Percentiles rank a stretch among this genome's conserved stretches.
phyloP scores from a whole-genome alignment of 148 eudicot species.

The Limonium bicolor region DNA sequence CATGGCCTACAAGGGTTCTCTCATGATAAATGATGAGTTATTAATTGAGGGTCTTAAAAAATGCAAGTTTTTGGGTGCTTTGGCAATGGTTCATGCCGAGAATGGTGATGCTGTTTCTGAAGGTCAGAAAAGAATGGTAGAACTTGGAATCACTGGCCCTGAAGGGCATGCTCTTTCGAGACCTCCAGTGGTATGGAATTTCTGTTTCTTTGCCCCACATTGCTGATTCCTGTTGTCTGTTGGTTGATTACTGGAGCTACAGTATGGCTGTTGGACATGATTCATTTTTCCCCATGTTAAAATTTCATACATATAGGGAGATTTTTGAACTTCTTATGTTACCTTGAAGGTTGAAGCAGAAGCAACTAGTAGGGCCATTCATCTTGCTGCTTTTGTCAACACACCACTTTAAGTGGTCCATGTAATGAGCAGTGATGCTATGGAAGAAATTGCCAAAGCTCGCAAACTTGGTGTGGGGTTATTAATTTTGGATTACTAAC shows the following conservation, averaged over 20 bases:
- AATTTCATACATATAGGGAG: no score
- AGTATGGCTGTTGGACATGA: no score
- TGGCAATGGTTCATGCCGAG: constrained; percentile 98
- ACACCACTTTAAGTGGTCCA: constrained; percentile 89
- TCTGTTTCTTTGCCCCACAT: neutral
- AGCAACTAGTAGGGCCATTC: constrained; percentile 94
- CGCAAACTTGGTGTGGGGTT: constrained; percentile 58
- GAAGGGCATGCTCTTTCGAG: constrained; percentile 99
- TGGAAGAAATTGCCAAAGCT: constrained; percentile 95
- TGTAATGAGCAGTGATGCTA: constrained; percentile 96
- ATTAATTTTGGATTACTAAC: neutral
- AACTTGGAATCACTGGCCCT: constrained; percentile 98
- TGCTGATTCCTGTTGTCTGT: neutral
- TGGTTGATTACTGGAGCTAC: no score
- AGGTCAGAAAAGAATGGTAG: constrained; percentile 96
- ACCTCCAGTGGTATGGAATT: constrained; percentile 80
- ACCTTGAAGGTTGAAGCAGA: constrained; percentile 81
- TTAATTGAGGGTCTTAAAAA: constrained; percentile 78
- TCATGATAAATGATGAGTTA: constrained; percentile 82
- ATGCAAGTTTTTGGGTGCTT: constrained; percentile 93
- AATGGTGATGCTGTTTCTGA: constrained; percentile 98
- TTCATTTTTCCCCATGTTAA: no score
- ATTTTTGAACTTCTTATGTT: neutral
- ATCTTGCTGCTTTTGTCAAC: constrained; percentile 81
- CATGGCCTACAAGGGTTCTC: constrained; percentile 87